Evolutionary conservation across 352 stramenopile genomes (phyloP), one percentile per base, ranked within the genome.

Genomic region (Phytophthora quininea): DNA sequence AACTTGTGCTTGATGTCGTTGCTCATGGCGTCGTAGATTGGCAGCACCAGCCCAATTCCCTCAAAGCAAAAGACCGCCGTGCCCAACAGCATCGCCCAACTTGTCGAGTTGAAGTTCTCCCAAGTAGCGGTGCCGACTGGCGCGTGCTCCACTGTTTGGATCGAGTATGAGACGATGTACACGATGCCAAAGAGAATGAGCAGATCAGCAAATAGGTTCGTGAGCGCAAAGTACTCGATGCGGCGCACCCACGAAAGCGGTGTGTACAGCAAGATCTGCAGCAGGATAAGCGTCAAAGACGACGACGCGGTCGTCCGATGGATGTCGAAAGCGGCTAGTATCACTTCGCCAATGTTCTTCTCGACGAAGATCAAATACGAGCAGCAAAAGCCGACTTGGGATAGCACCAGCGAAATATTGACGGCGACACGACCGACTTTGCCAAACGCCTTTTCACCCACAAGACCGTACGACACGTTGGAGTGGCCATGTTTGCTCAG

Each of bases 291-390:
- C 54, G 71, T 84, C 72, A 80, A 76, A 29, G 77, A 82, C 29
- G 73, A 84, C 8, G 77, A 83, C 31, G 74, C 77, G n/a, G 73
- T 65, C 9, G 78, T 83, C 45, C 71, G 64, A 31, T 78, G 54
- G 30, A 76, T 71, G 31, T 76, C 65, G 37, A 91, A 87, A 0
- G 75, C 67, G 38, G 83, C 79, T 47, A 77, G 69, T 53, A 91
- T 72, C 38, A 91, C 77, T 45, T 88, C 76, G 30, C 74, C 78
- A 19, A 91, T 80, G 60, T 91, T 91, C 64, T 85, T 78, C 58
- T 88, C 80, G 51, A 91, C 82, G 56, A 91, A 91, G 48, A 91
- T 91, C 33, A 89, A 69, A 61, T 91, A 91, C 60, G 82, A 89
- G 62, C 82, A 91, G 64, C 82, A 91, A 68, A 91, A 91, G 9